Base-by-base conservation (phyloP, 805 yeast genomes). In the Tanozyma kutaoensis region DNA sequence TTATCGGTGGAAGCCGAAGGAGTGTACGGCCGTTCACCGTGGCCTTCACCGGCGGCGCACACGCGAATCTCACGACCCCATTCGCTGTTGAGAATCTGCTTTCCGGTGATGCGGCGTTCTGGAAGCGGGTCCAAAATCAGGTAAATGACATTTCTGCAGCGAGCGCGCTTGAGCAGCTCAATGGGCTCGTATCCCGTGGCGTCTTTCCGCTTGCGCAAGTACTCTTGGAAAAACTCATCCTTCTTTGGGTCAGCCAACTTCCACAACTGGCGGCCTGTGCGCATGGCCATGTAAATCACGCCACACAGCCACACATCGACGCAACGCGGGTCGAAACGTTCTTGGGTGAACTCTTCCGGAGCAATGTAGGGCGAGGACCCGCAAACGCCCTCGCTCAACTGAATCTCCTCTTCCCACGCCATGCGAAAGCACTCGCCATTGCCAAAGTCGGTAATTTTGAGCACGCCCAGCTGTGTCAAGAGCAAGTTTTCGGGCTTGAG, bases 201-300 rank as follows among this genome's bases (percentile, higher is more conserved):
- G 35, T 78, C 80, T 46, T 77, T 82, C 32, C 97, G 64, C 31
- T 81, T 85, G 26, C 64, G 64, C 32, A 86, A 53, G 46, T 88
- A 88, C 40, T 69, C 74, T 22, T 63, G 56, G 49, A 72, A 88
- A 44, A 81, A 82, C 40, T 76, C 93, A 46, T 88, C 97, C 24
- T 74, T 81, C 17, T 60, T 66, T 7, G 62, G 51, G 32, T 71
- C 69, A 2, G 97, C 95, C 31, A 73, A 56, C 40, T 79, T 72
- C 97, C 97, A 88, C 28, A 91, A 53, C 43, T 88, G 95, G 28
- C 95, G 62, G 4, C 97, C 98, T 0, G 95, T 81, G 41, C 96
- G 62, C 88, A 84, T 77, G 5, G 93, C 93, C 82, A 84, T 76
- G 46, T 79, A 84, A 20, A 84, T 82, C 8, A 84, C 88, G 26